These are phyloP conservation scores for Lenwebbia sp. DNA, from an alignment of 345 rosid species.

Conservation along the genomic window DNA sequence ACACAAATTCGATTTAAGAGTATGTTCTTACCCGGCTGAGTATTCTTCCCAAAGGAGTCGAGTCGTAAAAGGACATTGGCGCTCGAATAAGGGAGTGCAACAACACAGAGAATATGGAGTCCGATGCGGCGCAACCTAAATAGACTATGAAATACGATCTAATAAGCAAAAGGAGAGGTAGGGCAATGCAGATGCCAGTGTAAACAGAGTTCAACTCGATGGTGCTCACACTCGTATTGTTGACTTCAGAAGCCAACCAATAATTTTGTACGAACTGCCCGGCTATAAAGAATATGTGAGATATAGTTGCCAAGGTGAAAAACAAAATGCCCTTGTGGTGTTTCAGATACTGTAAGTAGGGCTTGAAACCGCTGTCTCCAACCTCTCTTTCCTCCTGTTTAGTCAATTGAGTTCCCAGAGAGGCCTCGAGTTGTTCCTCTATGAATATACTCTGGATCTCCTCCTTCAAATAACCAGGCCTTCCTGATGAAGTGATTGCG, in stretches of 20 bases:
- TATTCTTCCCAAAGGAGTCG: slow-evolving; percentile 47
- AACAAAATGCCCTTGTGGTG: slow-evolving; percentile 19
- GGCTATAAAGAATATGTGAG: slow-evolving; percentile 8
- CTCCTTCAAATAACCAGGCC: background rate
- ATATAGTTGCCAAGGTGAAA: slow-evolving; percentile 6
- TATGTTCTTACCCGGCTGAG: slow-evolving; percentile 28
- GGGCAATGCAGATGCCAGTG: slow-evolving; percentile 4
- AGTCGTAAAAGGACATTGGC: slow-evolving; percentile 38
- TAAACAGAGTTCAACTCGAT: slow-evolving; percentile 10
- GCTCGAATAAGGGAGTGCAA: slow-evolving; percentile 26
- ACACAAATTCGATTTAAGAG: background rate
- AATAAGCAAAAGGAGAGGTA: slow-evolving; percentile 15
- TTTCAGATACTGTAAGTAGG: slow-evolving; percentile 34
- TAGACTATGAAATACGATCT: slow-evolving; percentile 10
- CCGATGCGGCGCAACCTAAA: slow-evolving; percentile 18
- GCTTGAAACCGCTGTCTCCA: slow-evolving; percentile 41
- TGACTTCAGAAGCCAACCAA: slow-evolving; percentile 26
- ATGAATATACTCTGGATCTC: slow-evolving; percentile 12
- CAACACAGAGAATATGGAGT: slow-evolving; percentile 19
- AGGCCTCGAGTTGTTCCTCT: background rate
- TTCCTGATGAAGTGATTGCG: background rate
- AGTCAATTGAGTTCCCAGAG: slow-evolving; percentile 29
- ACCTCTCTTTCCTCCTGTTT: slow-evolving; percentile 39
- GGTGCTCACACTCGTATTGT: slow-evolving; percentile 10
- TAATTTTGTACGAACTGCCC: slow-evolving; percentile 19